Evolutionary conservation across 257 asterid species (phyloP).

Genomic region (Nemophila menziesii): DNA sequence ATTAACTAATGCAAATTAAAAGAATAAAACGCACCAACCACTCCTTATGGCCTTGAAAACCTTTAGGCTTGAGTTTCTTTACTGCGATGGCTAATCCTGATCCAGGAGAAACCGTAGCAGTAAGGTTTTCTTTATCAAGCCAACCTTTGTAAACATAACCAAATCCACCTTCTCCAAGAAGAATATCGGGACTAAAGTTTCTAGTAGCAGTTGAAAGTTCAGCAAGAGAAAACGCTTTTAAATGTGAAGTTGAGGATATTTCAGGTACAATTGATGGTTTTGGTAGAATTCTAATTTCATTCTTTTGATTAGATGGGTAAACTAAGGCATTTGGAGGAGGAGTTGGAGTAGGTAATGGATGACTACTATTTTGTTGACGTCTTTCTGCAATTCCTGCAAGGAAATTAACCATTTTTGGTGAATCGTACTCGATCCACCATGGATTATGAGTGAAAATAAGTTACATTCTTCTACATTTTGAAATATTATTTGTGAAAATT

Average conservation of each 20-base stretch:
- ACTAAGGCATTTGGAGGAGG: conserved; percentile 11
- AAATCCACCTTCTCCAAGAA: conserved; percentile 38
- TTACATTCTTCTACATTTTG: no score
- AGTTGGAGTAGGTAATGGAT: conserved; percentile 32
- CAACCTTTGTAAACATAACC: conserved; percentile 37
- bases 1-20: neutral
- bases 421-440: neutral
- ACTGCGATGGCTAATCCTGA: conserved; percentile 29
- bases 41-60: conserved; percentile 37
- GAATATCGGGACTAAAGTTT: conserved; percentile 15
- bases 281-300: conserved; percentile 11
- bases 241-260: conserved; percentile 23
- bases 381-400: conserved; percentile 10
- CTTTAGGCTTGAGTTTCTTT: conserved; percentile 25
- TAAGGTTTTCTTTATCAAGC: conserved; percentile 17
- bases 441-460: neutral
- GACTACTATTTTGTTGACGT: conserved; percentile 18
- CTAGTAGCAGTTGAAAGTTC: conserved; percentile 25
- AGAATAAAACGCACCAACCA: conserved; percentile 25
- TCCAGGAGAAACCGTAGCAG: conserved; percentile 16
- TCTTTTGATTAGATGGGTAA: neutral
- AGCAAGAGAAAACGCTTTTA: conserved; percentile 22
- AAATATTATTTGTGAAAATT: no score
- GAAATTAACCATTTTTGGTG: neutral
- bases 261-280: conserved; percentile 19